Evolutionary conservation across 1,139 yeast genomes (phyloP).

Genomic region (Suhomyces kunorum): DNA sequence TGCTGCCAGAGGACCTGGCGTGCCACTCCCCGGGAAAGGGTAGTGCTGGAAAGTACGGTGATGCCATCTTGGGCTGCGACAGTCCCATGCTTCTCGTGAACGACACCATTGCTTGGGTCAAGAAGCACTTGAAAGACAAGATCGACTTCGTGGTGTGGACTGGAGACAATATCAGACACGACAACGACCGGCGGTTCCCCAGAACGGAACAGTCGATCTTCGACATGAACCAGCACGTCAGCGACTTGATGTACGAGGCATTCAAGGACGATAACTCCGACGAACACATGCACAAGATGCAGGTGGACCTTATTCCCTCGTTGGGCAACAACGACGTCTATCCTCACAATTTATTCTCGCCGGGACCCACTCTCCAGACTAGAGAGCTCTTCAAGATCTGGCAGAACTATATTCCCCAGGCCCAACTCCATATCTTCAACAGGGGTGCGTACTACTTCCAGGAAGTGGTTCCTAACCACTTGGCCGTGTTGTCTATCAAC

Average conservation of each 20-base stretch:
- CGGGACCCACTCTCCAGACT: constrained; percentile 85
- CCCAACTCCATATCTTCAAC: constrained; percentile 72
- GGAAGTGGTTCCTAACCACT: constrained; percentile 74
- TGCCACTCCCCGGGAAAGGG: constrained; percentile 59
- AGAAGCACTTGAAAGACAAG: constrained; percentile 62
- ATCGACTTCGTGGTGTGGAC: constrained; percentile 89
- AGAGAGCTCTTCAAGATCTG: constrained; percentile 74
- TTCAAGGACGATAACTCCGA: constrained; percentile 44
- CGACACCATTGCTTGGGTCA: constrained; percentile 67
- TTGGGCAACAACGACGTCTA: constrained; percentile 86
- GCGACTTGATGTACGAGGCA: constrained; percentile 50
- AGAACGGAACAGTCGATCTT: constrained; percentile 71
- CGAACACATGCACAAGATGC: constrained; percentile 47
- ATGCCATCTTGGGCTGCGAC: constrained; percentile 73
- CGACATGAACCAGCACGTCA: constrained; percentile 64
- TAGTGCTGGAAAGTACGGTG: constrained; percentile 69
- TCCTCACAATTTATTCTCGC: constrained; percentile 81
- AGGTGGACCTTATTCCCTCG: constrained; percentile 61
- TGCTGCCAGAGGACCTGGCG: constrained; percentile 21
- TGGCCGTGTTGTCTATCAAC: constrained; percentile 77
- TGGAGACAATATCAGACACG: constrained; percentile 86
- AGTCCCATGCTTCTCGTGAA: constrained; percentile 63
- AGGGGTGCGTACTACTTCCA: constrained; percentile 73
- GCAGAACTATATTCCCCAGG: constrained; percentile 73
- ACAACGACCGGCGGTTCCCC: constrained; percentile 71